Evolutionary conservation across 805 yeast genomes (phyloP).

Genomic region (Hanseniaspora lachancei): DNA sequence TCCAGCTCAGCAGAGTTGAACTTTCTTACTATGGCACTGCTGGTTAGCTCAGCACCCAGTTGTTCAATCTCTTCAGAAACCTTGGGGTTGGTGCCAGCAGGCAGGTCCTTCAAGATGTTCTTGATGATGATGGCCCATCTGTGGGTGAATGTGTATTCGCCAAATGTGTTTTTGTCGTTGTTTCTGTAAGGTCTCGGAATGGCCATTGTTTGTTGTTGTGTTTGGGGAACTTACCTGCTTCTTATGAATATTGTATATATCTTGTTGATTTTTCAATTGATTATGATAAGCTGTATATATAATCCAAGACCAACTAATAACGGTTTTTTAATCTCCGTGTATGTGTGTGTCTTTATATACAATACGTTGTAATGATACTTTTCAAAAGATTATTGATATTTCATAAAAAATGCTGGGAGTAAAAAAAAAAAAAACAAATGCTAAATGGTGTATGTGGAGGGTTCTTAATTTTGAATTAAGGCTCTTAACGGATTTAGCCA

Average conservation of each 20-base stretch:
- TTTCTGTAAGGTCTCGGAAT: slow-evolving; percentile 39
- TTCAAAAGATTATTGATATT: no score
- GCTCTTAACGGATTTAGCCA: no score
- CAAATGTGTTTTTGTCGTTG: slow-evolving; percentile 66
- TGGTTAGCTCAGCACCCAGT: slow-evolving; percentile 29
- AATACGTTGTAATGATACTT: no score
- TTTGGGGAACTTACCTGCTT: no score
- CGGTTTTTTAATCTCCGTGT: no score
- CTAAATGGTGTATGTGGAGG: no score
- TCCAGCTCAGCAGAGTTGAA: slow-evolving; percentile 32
- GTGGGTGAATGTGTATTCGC: slow-evolving; percentile 56
- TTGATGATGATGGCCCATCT: slow-evolving; percentile 82
- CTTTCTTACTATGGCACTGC: slow-evolving; percentile 32
- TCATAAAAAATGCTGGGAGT: no score
- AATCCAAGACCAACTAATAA: background rate
- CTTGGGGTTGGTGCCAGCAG: slow-evolving; percentile 23
- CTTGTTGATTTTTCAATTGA: background rate
- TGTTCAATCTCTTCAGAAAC: slow-evolving; percentile 20
- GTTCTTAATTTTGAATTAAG: no score
- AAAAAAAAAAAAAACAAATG: no score
- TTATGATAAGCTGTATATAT: background rate
- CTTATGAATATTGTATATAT: no score
- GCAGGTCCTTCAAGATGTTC: slow-evolving; percentile 53
- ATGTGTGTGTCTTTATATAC: no score
- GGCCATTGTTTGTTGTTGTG: slow-evolving; percentile 12